phyloP scores from a whole-genome alignment of 768 basidiomycete genomes.

The Peribolospora baueri region DNA sequence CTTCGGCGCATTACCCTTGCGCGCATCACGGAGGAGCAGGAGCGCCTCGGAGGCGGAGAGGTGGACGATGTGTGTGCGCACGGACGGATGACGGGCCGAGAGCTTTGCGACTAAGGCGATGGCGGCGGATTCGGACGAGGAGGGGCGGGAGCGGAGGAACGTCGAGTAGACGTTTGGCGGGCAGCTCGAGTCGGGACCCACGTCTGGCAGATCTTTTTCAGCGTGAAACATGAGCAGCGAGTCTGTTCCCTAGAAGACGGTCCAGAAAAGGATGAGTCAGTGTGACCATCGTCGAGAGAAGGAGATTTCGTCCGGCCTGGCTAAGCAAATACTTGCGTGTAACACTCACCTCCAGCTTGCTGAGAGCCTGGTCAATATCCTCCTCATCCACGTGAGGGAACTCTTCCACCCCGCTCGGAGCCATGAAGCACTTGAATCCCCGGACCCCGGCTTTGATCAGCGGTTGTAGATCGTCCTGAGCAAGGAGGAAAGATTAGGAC shows the following conservation, averaged over 20 bases:
- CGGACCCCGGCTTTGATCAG: constrained; percentile 58
- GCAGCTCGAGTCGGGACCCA: constrained; percentile 6
- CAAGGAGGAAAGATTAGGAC: not conserved
- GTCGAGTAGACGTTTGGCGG: constrained; percentile 44
- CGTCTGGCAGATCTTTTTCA: constrained; percentile 25
- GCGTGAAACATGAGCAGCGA: constrained; percentile 78
- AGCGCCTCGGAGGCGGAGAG: constrained; percentile 67
- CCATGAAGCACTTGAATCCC: constrained; percentile 93
- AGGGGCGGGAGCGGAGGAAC: constrained; percentile 65
- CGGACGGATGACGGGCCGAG: constrained; percentile 34
- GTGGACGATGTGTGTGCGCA: constrained; percentile 85
- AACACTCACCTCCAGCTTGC: constrained; percentile 36
- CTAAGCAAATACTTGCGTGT: not conserved
- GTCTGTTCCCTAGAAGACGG: constrained; percentile 30
- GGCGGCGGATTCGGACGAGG: constrained; percentile 52
- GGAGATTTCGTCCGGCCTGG: not conserved
- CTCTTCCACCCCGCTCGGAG: constrained; percentile 89
- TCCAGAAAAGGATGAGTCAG: not conserved
- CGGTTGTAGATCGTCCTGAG: constrained; percentile 44
- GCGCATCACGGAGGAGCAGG: constrained; percentile 44
- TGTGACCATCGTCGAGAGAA: not conserved
- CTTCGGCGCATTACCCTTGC: constrained; percentile 31
- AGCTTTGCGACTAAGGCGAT: constrained; percentile 50
- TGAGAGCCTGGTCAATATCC: constrained; percentile 48
- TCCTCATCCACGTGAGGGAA: constrained; percentile 61